Evolutionary conservation across 108 stramenopile genomes (phyloP), one percentile per base, ranked within the genome.

Genomic region (Schizochytrium sp.): DNA sequence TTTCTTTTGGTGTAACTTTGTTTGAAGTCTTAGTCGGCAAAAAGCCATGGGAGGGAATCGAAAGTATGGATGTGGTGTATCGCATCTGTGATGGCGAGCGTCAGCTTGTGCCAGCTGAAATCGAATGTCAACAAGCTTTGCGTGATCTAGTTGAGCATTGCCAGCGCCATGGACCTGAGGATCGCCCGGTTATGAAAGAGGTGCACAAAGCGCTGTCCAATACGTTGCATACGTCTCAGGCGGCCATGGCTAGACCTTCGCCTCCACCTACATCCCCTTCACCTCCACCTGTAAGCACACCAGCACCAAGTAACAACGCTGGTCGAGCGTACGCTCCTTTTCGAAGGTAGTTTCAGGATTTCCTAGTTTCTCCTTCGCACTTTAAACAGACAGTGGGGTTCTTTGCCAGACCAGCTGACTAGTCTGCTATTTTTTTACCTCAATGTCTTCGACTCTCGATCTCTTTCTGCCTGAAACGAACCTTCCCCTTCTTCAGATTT

Each of bases 41-140:
- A 56, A 87, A 40, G 10, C 92, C 92, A 15, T 92, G 92, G 92
- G 56, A 87, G 38, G 92, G 92, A 15, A 41, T 72, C 56, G 89
- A 90, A 57, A 89, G 45, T 44, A 45, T 92, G 4, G 76, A 92
- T 40, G 90, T 88, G 28, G 88, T 59, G 28, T 19, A 56, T 12
- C 59, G 87, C 17, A 87, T 92, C 41, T 91, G 73, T 41, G 41
- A 64, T 2, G 92, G 90, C 0, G 90, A 89, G 61, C 64, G 91
- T 0, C 69, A 72, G 91, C 17, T 46, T 44, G 49, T 91, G 42
- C 91, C 91, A n/a, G 57, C 76, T 2, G 73, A 87, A 13, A 46
- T 91, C 8, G 87, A 87, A 28, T 56, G 50, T 15, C 17, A 28
- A 13, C 50, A 28, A 57, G 50, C 87, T 4, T n/a, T 87, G 38